Base-by-base conservation (phyloP, 169 alveolate genomes). In the Pseudocohnilembus persalinus region DNA sequence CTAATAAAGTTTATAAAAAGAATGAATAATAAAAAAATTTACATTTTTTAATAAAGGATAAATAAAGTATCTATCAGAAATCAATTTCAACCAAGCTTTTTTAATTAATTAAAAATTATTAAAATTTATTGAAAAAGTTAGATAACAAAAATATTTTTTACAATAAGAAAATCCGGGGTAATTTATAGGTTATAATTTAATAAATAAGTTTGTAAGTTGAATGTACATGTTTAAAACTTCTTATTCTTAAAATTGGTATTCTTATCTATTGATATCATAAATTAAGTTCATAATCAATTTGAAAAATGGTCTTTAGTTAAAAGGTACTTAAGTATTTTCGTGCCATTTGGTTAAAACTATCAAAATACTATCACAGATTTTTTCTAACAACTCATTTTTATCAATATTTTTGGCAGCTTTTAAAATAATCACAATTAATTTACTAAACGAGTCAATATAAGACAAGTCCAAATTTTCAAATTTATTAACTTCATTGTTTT, bases 101-200 rank as follows among this genome's bases (percentile, higher is more conserved):
- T n/a, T n/a, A n/a, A n/a, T n/a, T n/a, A n/a, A n/a, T n/a, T n/a
- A n/a, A n/a, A n/a, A n/a, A n/a, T n/a, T n/a, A n/a, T n/a, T n/a
- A n/a, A n/a, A n/a, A n/a, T n/a, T n/a, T n/a, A n/a, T n/a, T n/a
- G n/a, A n/a, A n/a, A n/a, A n/a, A n/a, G n/a, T n/a, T n/a, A n/a
- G n/a, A n/a, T n/a, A n/a, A n/a, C n/a, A n/a, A n/a, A n/a, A n/a
- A n/a, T n/a, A n/a, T n/a, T n/a, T n/a, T n/a, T n/a, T n/a, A n/a
- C n/a, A n/a, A n/a, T 95, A 97, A 31, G 98, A 88, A 87, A 99
- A 99, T n/a, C 97, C 98, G 25, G 99, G 99, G 34, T 97, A 97
- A 33, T 98, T 89, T 81, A 90, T 83, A 73, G 99, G 98, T 88
- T 94, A 94, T 31, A 97, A 79, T 77, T 90, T 85, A 76, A n/a